phyloP scores from a whole-genome alignment of 2,329 filamentous ascomycete genomes.

The Calycina marina region DNA sequence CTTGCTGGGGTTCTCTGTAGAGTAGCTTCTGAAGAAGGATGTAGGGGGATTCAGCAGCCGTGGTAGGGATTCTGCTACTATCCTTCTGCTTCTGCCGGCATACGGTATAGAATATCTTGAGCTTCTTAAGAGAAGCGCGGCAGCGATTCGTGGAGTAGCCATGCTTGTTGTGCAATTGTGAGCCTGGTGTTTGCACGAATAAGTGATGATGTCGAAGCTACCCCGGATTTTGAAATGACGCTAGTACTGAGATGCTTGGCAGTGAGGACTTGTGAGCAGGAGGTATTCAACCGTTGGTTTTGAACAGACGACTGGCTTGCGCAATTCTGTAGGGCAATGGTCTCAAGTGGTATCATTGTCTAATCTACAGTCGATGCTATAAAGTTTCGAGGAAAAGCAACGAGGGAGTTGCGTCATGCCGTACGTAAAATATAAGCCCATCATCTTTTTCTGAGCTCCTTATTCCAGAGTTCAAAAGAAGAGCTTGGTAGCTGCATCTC shows the following conservation, averaged over 20 bases:
- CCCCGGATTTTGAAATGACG: slow-evolving; percentile 9
- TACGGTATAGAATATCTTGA: slow-evolving; percentile 6
- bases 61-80: background rate
- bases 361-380: too few species aligned
- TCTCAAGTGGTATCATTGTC: too few species aligned
- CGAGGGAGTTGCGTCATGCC: too few species aligned
- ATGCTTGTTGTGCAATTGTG: slow-evolving; percentile 11
- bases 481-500: background rate
- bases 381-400: too few species aligned
- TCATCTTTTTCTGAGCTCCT: too few species aligned
- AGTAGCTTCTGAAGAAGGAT: background rate
- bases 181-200: slow-evolving; percentile 1
- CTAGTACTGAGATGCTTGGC: too few species aligned
- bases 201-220: slow-evolving; percentile 2
- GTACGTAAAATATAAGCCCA: too few species aligned
- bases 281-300: too few species aligned
- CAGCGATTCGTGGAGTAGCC: slow-evolving; percentile 8
- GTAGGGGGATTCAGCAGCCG: background rate
- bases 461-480: too few species aligned
- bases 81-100: slow-evolving; percentile 2
- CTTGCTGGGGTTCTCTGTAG: slow-evolving; percentile 23
- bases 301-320: too few species aligned
- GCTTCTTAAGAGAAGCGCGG: slow-evolving; percentile 8
- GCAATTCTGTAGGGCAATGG: too few species aligned
- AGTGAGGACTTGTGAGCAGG: too few species aligned